Evolutionary conservation across 2,329 filamentous ascomycete genomes (phyloP).

Genomic region (Calonectria henricotiae): DNA sequence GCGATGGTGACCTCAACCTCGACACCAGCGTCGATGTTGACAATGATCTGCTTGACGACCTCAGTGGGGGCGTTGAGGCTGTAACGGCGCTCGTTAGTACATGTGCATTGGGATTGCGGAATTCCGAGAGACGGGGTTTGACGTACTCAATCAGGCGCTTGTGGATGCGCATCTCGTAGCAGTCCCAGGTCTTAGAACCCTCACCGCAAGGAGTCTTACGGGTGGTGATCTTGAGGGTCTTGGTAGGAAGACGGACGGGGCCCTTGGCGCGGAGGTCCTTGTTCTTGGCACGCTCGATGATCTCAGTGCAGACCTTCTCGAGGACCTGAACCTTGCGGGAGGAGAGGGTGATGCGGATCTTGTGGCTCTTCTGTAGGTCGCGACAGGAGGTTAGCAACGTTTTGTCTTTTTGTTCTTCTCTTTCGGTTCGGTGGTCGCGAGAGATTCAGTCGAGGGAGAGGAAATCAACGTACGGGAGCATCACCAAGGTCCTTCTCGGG

Average conservation of each 20-base stretch:
- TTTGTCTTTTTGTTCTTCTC: too few species aligned
- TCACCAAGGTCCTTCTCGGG: conserved; percentile 94
- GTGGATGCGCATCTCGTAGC: conserved; percentile 99
- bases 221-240: conserved; percentile 96
- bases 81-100: conserved; percentile 43
- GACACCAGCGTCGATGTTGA: conserved; percentile 95
- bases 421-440: too few species aligned
- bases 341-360: conserved; percentile 98
- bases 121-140: neutral
- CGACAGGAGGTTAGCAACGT: conserved; percentile 35
- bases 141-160: conserved; percentile 96
- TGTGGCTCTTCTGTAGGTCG: conserved; percentile 85
- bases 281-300: conserved; percentile 97
- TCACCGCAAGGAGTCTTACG: conserved; percentile 99
- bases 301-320: conserved; percentile 98
- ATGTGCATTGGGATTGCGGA: neutral
- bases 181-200: conserved; percentile 99
- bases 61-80: conserved; percentile 97
- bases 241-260: conserved; percentile 96
- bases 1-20: conserved; percentile 95
- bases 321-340: conserved; percentile 94
- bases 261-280: conserved; percentile 99
- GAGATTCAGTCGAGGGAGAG: neutral
- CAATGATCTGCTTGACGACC: conserved; percentile 96
- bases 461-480: conserved; percentile 77